phyloP scores from a whole-genome alignment of 2,329 filamentous ascomycete species.

The Phialophora macrospora region DNA sequence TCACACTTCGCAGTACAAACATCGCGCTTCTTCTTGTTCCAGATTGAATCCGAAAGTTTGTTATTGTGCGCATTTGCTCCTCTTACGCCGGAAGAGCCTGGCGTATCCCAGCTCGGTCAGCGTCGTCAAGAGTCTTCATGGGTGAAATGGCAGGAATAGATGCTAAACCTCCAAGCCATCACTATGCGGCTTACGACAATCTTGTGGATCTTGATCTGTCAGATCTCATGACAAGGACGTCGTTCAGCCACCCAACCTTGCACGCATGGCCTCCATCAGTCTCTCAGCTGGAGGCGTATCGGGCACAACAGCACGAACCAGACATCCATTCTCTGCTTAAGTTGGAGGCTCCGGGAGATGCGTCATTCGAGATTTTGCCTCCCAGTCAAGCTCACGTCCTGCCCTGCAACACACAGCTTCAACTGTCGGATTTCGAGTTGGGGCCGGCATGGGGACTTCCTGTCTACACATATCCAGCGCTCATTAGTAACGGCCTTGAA shows the following conservation, averaged over 20 bases:
- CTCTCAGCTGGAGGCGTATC: slow-evolving; percentile 9
- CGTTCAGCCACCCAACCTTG: slow-evolving; percentile 19
- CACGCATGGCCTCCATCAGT: slow-evolving; percentile 10
- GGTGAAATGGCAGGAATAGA: slow-evolving; percentile 16
- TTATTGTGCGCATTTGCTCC: neutral
- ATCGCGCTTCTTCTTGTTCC: slow-evolving; percentile 8
- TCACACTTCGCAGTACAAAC: slow-evolving; percentile 10
- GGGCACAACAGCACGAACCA: neutral
- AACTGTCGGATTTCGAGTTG: slow-evolving; percentile 27
- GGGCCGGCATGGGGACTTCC: slow-evolving; percentile 17
- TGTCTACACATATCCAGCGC: slow-evolving; percentile 16
- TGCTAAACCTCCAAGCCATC: slow-evolving; percentile 14
- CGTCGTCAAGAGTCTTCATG: neutral
- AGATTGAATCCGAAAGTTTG: neutral
- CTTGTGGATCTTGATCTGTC: slow-evolving; percentile 18
- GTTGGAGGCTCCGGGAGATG: slow-evolving; percentile 20
- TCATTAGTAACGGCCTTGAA: slow-evolving; percentile 7
- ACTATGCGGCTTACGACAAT: slow-evolving; percentile 14
- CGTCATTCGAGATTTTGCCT: slow-evolving; percentile 1
- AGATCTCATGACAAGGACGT: slow-evolving; percentile 16
- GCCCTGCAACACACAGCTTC: slow-evolving; percentile 18
- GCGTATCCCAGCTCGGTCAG: neutral
- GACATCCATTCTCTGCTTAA: slow-evolving; percentile 21
- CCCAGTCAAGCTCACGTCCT: slow-evolving; percentile 4
- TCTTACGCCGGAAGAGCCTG: neutral